Evolutionary conservation across 306 rosid species (phyloP).

Genomic region (Cucurbita pepo): DNA sequence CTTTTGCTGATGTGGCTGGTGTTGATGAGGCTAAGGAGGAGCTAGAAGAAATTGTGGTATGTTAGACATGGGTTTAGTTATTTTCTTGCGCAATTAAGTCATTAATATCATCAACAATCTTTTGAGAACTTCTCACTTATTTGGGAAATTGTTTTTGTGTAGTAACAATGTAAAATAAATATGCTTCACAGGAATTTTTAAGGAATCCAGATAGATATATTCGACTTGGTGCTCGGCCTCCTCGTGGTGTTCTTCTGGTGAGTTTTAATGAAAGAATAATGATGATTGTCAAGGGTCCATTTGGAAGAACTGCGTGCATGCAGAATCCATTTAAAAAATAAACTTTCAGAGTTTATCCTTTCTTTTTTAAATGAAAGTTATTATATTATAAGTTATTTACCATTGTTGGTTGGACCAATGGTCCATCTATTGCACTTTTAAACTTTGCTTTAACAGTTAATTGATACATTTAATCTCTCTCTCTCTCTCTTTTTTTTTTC

Average conservation of each 20-base stretch:
- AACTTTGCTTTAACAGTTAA: neutral
- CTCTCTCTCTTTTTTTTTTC: neutral
- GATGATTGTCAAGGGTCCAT: neutral
- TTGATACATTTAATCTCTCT: neutral
- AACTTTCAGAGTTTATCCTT: neutral
- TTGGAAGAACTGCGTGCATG: neutral
- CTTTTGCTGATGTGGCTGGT: conserved; percentile 95
- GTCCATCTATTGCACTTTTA: neutral
- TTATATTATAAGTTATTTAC: neutral
- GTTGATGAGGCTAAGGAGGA: conserved; percentile 99
- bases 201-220: conserved; percentile 83
- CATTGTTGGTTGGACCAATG: neutral
- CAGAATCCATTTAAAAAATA: neutral
- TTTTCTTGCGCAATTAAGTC: neutral
- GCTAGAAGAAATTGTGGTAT: conserved; percentile 98
- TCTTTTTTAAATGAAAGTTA: neutral
- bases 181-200: conserved; percentile 78
- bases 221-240: conserved; percentile 98
- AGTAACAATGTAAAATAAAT: conserved; percentile 5
- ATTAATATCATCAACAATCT: neutral
- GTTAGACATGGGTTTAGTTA: conserved; percentile 19
- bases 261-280: conserved; percentile 24
- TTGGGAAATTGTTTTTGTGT: conserved; percentile 7
- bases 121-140: neutral
- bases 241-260: conserved; percentile 97